phyloP scores from a whole-genome alignment of 768 basidiomycete species.

The Tylopilus plumbeoviolaceoides region DNA sequence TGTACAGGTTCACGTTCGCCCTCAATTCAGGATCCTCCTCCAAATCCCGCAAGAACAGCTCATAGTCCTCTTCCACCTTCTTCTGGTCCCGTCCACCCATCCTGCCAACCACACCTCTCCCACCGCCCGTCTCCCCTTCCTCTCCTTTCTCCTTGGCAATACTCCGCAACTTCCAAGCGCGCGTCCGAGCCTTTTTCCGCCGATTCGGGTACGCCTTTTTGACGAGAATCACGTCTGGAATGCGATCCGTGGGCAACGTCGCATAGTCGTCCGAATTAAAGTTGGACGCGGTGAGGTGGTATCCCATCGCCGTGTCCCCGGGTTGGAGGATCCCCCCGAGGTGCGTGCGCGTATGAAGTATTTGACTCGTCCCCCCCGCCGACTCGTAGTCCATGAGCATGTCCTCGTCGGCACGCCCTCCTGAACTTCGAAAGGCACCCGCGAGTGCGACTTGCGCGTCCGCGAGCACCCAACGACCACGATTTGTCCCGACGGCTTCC shows the following conservation, averaged over 20 bases:
- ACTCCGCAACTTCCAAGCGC: slow-evolving; percentile 85
- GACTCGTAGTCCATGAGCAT: slow-evolving; percentile 60
- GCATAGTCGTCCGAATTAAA: slow-evolving; percentile 91
- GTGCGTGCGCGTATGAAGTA: slow-evolving; percentile 95
- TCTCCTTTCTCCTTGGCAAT: slow-evolving; percentile 92
- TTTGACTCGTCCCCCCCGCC: slow-evolving; percentile 60
- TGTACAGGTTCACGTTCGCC: slow-evolving; percentile 83
- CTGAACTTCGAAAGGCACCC: slow-evolving; percentile 66
- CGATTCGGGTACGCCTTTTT: slow-evolving; percentile 95
- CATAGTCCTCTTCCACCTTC: slow-evolving; percentile 97
- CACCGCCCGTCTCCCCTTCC: slow-evolving; percentile 72
- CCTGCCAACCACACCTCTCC: slow-evolving; percentile 83
- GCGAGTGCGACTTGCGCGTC: slow-evolving; percentile 88
- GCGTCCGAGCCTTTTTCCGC: slow-evolving; percentile 81
- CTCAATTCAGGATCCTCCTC: slow-evolving; percentile 96
- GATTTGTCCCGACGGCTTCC: slow-evolving; percentile 68
- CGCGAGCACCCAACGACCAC: slow-evolving; percentile 79
- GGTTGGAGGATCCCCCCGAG: slow-evolving; percentile 92
- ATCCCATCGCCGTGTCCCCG: slow-evolving; percentile 90
- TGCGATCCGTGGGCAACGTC: slow-evolving; percentile 53
- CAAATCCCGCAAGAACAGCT: slow-evolving; percentile 88
- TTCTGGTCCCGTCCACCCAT: slow-evolving; percentile 86
- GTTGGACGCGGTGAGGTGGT: slow-evolving; percentile 83
- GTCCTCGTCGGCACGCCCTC: slow-evolving; percentile 41
- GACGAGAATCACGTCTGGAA: slow-evolving; percentile 91